phyloP scores from a whole-genome alignment of 106 monocot species.

The Iris macrosiphon region DNA sequence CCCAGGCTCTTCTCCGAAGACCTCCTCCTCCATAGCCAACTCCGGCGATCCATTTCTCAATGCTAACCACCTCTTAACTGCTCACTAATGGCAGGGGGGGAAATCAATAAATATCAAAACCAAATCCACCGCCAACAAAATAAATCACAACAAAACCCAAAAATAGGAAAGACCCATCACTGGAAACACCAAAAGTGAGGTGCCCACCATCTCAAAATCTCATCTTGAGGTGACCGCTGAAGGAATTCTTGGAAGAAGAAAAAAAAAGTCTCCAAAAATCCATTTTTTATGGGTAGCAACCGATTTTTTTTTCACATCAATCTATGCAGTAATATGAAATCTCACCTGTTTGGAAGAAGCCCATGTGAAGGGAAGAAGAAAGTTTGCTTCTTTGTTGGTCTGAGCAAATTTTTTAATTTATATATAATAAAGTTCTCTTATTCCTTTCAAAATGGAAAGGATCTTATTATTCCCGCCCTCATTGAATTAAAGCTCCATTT shows the following conservation, averaged over 20 bases:
- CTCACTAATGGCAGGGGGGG: neutral
- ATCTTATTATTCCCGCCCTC: conserved; percentile 9
- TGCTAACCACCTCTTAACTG: too few relatives aligned
- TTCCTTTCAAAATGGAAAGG: conserved; percentile 10
- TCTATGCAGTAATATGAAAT: too few relatives aligned
- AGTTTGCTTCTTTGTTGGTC: neutral
- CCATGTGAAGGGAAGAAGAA: neutral
- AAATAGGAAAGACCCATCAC: too few relatives aligned
- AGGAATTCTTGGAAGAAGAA: too few relatives aligned
- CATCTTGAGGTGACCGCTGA: too few relatives aligned
- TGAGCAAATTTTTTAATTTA: too few relatives aligned
- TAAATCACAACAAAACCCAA: too few relatives aligned
- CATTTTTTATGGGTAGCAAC: neutral
- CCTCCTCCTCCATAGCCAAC: conserved; percentile 69
- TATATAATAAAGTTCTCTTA: neutral
- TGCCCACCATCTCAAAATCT: too few relatives aligned
- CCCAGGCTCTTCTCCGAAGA: conserved; percentile 62
- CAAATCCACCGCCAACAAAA: neutral
- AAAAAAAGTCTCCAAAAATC: neutral
- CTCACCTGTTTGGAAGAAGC: conserved; percentile 8
- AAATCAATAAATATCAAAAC: too few relatives aligned
- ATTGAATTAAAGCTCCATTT: neutral
- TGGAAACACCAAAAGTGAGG: too few relatives aligned
- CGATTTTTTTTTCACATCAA: neutral
- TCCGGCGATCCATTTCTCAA: conserved; percentile 60